Evolutionary conservation across 2,329 filamentous ascomycete species (phyloP), one percentile per base, ranked within the genome.

Genomic region (Botryotinia narcissicola): DNA sequence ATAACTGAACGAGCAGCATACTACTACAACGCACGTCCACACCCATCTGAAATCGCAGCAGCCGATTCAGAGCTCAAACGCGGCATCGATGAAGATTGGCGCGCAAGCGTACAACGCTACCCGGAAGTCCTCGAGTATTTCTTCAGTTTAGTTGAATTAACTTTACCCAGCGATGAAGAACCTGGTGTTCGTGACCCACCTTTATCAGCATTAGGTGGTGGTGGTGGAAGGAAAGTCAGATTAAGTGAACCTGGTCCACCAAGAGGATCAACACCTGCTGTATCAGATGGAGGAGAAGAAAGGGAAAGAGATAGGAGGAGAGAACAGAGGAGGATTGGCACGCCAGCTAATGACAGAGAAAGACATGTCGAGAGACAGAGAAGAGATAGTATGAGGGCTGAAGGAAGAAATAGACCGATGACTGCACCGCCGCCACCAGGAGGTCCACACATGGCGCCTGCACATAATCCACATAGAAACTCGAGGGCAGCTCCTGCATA

Each of bases 61-160:
- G 92, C 91, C 37, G 88, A 93, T 79, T 85, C 86, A 25, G 86
- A 87, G 67, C 85, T 93, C 75, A 93, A 93, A 82, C 87, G 89
- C 68, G 92, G 91, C 75, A 92, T 94, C 78, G 92, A 94, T 78
- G 90, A 92, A 75, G 92, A 94, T 83, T 95, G 92, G 92, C 88
- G 91, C 78, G 86, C 88, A 44, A 91, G 90, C 66, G 92, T 94
- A 57, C 88, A 93, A 78, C 87, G 90, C 72, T 95, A 95, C 78
- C 93, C 92, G 7, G 91, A 94, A 80, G 90, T 95, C n/a, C 84
- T 95, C 72, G 91, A 94, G 82, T 94, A 95, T 82, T 95, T 92
- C 80, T 95, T 91, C 86, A 76, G 88, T 74, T 84, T 94, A 54
- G 90, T 94, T 51, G 88, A 90, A 72, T 81, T 94, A 74, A 87